Conservation (phyloP, 345 rosid genomes). For the Heritiera fomes region DNA sequence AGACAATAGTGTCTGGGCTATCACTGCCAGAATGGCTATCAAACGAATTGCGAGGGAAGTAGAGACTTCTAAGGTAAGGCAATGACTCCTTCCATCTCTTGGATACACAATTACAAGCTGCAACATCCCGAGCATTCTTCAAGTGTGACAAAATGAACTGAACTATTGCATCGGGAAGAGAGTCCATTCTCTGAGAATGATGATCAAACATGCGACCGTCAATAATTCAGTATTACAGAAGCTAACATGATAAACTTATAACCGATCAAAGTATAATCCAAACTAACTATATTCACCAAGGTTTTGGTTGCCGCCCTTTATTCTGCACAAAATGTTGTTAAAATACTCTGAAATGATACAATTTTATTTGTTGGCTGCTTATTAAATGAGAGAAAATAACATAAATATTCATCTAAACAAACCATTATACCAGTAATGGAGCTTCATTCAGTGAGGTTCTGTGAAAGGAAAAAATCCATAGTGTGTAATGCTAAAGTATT, state of each 20-base stretch:
- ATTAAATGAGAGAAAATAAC: no score
- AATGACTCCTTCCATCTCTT: constrained; percentile 82
- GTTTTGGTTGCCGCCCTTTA: no score
- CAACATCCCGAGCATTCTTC: constrained; percentile 67
- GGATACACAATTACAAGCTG: constrained; percentile 72
- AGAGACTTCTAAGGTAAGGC: constrained; percentile 60
- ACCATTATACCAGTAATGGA: no score
- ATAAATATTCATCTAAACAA: no score
- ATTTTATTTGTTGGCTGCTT: no score
- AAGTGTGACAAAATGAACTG: constrained; percentile 64
- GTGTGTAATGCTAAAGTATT: no score
- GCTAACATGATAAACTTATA: background rate
- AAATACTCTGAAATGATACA: no score
- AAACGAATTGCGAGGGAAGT: constrained; percentile 71
- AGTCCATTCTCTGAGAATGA: constrained; percentile 62
- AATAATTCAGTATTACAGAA: background rate
- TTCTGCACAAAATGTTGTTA: no score
- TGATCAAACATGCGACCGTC: constrained; percentile 42
- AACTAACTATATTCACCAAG: background rate
- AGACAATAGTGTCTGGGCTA: constrained; percentile 48
- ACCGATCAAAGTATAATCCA: background rate
- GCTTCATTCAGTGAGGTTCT: no score
- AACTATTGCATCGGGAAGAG: constrained; percentile 77
- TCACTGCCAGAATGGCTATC: constrained; percentile 45
- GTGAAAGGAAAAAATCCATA: no score